Conservation (phyloP, 768 basidiomycete species). For the Trametes villosa region DNA sequence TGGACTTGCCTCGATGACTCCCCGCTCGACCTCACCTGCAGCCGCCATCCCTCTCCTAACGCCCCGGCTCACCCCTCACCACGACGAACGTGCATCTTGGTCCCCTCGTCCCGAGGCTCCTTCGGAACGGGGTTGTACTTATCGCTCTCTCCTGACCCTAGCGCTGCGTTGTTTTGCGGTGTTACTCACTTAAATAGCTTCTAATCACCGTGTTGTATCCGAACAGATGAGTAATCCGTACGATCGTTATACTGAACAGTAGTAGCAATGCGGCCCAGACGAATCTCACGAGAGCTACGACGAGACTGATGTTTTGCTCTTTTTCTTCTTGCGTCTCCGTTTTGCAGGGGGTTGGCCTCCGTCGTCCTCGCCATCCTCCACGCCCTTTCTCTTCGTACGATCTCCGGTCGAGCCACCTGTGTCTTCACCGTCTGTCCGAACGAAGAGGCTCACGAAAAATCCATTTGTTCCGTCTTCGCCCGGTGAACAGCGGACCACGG, state of each 20-base stretch:
- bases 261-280: too few species aligned
- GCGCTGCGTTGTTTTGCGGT: background rate
- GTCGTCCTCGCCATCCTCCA: slow-evolving; percentile 5
- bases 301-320: slow-evolving; percentile 14
- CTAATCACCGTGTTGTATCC: slow-evolving; percentile 19
- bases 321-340: slow-evolving; percentile 36
- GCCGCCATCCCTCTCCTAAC: slow-evolving; percentile 3
- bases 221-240: slow-evolving; percentile 7
- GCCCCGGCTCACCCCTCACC: slow-evolving; percentile 9
- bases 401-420: background rate
- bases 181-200: slow-evolving; percentile 21
- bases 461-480: slow-evolving; percentile 92
- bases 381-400: slow-evolving; percentile 24
- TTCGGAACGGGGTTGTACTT: slow-evolving; percentile 24
- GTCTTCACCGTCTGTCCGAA: slow-evolving; percentile 34
- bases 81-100: background rate
- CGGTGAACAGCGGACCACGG: slow-evolving; percentile 73
- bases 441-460: slow-evolving; percentile 96
- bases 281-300: background rate
- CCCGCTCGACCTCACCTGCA: slow-evolving; percentile 2
- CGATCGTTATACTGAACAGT: slow-evolving; percentile 2
- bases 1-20: slow-evolving; percentile 19
- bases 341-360: slow-evolving; percentile 6
- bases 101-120: slow-evolving; percentile 1
- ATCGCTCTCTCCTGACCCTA: slow-evolving; percentile 15